Conservation (phyloP, 345 rosid species). For the Eucalyptus polybractea region DNA sequence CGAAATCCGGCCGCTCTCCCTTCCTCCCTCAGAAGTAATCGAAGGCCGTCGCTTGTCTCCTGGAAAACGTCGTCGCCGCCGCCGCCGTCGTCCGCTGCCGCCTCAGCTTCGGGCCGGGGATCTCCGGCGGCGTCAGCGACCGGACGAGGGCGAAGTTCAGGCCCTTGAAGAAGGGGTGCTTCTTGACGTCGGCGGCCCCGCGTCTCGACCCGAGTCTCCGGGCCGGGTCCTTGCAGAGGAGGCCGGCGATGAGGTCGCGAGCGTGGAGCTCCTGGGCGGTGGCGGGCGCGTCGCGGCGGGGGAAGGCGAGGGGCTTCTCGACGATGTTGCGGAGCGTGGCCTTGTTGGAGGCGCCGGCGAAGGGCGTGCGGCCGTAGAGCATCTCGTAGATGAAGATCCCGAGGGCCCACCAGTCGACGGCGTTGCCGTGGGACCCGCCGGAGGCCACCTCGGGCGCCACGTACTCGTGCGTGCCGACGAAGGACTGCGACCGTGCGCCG, state of each 20-base stretch:
- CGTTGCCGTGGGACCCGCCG: slow-evolving; percentile 82
- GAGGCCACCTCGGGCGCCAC: slow-evolving; percentile 93
- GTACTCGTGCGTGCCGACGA: slow-evolving; percentile 96
- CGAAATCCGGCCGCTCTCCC: background rate
- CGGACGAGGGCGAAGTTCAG: slow-evolving; percentile 76
- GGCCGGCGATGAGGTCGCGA: slow-evolving; percentile 48
- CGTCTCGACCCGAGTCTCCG: slow-evolving; percentile 66
- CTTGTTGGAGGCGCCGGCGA: slow-evolving; percentile 65
- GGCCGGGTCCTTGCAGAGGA: slow-evolving; percentile 65
- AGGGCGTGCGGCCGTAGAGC: slow-evolving; percentile 77
- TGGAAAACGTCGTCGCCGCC: background rate
- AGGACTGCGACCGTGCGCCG: slow-evolving; percentile 70
- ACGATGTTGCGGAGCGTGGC: slow-evolving; percentile 82
- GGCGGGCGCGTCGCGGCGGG: slow-evolving; percentile 25
- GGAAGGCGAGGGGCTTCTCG: slow-evolving; percentile 51
- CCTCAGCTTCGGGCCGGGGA: slow-evolving; percentile 28
- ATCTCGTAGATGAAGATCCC: slow-evolving; percentile 85
- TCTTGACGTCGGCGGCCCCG: slow-evolving; percentile 83
- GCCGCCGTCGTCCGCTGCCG: slow-evolving; percentile 19
- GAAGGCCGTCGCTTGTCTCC: slow-evolving; percentile 29
- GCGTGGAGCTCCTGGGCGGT: slow-evolving; percentile 49
- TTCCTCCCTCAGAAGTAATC: slow-evolving; percentile 43
- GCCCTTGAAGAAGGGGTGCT: slow-evolving; percentile 73
- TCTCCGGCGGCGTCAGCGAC: slow-evolving; percentile 58
- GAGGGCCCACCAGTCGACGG: slow-evolving; percentile 96